These are phyloP conservation scores for Scheffersomyces stambukii DNA, from an alignment of 1,139 yeast species.

Conservation along the genomic window DNA sequence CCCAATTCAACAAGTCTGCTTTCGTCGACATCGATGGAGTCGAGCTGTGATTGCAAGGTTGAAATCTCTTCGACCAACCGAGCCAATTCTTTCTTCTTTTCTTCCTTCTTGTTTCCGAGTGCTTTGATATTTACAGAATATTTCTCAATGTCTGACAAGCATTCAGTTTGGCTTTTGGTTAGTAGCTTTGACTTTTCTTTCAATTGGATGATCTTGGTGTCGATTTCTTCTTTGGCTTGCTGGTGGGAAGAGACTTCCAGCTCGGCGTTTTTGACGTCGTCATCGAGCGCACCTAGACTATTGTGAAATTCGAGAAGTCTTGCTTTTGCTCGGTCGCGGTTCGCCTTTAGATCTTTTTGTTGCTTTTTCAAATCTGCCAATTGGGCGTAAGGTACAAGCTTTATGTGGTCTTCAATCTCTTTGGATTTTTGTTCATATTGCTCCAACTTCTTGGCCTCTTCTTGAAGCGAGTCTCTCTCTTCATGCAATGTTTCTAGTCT, in stretches of 20 bases:
- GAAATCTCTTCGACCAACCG: constrained; percentile 12
- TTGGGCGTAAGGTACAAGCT: constrained; percentile 59
- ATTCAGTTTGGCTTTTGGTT: no score
- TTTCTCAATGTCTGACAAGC: no score
- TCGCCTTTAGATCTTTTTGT: constrained; percentile 35
- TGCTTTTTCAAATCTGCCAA: constrained; percentile 50
- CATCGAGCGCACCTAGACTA: constrained; percentile 24
- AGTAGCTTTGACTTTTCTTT: no score
- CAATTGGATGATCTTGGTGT: constrained; percentile 5
- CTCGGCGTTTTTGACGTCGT: constrained; percentile 5
- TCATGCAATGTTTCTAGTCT: constrained; percentile 25
- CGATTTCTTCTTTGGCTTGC: constrained; percentile 5
- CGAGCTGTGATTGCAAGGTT: constrained; percentile 8
- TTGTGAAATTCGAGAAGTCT: constrained; percentile 26
- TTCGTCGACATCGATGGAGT: constrained; percentile 12
- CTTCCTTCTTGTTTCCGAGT: constrained; percentile 16
- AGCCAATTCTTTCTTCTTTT: constrained; percentile 21
- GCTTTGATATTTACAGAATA: constrained; percentile 7
- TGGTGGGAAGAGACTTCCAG: constrained; percentile 1
- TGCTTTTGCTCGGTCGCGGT: constrained; percentile 37
- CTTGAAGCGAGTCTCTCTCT: constrained; percentile 30
- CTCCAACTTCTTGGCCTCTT: constrained; percentile 34
- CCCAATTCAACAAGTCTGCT: constrained; percentile 13
- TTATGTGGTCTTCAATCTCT: constrained; percentile 46
- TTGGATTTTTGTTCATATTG: constrained; percentile 37